phyloP scores from a whole-genome alignment of 2,329 filamentous ascomycete genomes.

The Alternaria triticina region DNA sequence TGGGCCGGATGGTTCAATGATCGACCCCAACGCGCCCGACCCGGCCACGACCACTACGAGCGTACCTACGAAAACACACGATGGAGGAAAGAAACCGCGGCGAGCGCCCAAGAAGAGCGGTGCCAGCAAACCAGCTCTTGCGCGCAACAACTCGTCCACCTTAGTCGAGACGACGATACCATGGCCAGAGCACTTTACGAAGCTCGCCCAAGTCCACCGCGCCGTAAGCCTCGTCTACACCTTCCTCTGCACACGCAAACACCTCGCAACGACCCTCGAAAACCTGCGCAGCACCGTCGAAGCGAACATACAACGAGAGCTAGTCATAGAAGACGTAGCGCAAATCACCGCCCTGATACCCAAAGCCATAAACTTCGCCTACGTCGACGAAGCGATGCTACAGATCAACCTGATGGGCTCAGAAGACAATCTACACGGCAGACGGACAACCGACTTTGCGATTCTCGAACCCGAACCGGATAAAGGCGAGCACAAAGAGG shows the following conservation, averaged over 20 bases:
- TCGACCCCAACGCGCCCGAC: neutral
- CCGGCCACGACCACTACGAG: conserved; percentile 48
- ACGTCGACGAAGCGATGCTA: conserved; percentile 83
- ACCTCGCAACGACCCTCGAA: conserved; percentile 89
- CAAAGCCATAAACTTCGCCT: conserved; percentile 79
- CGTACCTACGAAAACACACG: conserved; percentile 63
- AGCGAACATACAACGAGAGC: conserved; percentile 73
- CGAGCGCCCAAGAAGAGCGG: conserved; percentile 51
- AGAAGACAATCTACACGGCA: conserved; percentile 69
- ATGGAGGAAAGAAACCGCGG: conserved; percentile 61
- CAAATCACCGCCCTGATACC: conserved; percentile 80
- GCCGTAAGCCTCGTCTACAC: conserved; percentile 93
- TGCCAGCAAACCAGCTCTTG: conserved; percentile 46
- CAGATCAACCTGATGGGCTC: conserved; percentile 78
- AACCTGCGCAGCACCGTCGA: conserved; percentile 87
- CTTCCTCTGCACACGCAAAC: conserved; percentile 91
- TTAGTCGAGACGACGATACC: conserved; percentile 60
- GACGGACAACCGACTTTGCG: conserved; percentile 56
- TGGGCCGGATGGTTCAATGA: conserved; percentile 1
- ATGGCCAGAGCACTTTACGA: conserved; percentile 79
- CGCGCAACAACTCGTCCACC: conserved; percentile 55
- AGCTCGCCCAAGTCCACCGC: conserved; percentile 76
- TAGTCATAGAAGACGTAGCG: conserved; percentile 80
- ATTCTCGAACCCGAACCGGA: conserved; percentile 46
- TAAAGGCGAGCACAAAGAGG: conserved; percentile 63